A percentile compares a stretch with the other conserved stretches of the same genome.
These are phyloP conservation scores for Sisymbrium irio DNA, from an alignment of 345 rosid genomes.

Conservation along the genomic window DNA sequence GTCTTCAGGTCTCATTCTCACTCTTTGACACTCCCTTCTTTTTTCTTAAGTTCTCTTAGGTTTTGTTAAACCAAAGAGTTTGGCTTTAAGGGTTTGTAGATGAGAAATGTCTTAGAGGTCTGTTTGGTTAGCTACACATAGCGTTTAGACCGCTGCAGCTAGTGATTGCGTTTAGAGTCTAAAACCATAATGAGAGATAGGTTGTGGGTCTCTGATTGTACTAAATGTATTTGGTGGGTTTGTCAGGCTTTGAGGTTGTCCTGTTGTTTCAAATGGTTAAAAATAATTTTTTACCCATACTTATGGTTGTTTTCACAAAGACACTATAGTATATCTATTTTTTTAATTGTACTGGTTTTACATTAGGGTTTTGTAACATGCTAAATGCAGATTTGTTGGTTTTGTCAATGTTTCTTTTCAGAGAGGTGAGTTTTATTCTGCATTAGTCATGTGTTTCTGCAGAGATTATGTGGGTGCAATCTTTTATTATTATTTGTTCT, in stretches of 20 bases:
- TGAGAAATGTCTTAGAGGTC: background rate
- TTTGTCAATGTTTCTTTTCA: background rate
- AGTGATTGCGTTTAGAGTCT: conserved; percentile 13
- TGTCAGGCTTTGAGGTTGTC: conserved; percentile 35
- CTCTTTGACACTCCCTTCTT: background rate
- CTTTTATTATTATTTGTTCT: conserved; percentile 8
- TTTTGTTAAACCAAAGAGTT: background rate
- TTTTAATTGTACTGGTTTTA: conserved; percentile 3
- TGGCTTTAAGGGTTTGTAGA: conserved; percentile 4
- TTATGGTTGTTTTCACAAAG: conserved; percentile 13
- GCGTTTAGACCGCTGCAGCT: conserved; percentile 17
- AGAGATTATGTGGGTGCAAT: conserved; percentile 21
- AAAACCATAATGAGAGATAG: conserved; percentile 15
- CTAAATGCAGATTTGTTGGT: conserved; percentile 1
- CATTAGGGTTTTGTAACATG: conserved; percentile 1
- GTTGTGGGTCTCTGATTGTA: conserved; percentile 32
- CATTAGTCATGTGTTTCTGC: conserved; percentile 28
- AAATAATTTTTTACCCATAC: conserved; percentile 11
- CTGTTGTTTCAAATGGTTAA: conserved; percentile 26
- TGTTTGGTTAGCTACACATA: conserved; percentile 15
- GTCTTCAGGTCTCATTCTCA: background rate
- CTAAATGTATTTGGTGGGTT: conserved; percentile 36
- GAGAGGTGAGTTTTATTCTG: background rate
- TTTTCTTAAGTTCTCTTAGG: background rate
- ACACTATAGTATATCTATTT: background rate